Conservation (phyloP, 2,329 filamentous ascomycete genomes). For the Diplodia scrobiculata region DNA sequence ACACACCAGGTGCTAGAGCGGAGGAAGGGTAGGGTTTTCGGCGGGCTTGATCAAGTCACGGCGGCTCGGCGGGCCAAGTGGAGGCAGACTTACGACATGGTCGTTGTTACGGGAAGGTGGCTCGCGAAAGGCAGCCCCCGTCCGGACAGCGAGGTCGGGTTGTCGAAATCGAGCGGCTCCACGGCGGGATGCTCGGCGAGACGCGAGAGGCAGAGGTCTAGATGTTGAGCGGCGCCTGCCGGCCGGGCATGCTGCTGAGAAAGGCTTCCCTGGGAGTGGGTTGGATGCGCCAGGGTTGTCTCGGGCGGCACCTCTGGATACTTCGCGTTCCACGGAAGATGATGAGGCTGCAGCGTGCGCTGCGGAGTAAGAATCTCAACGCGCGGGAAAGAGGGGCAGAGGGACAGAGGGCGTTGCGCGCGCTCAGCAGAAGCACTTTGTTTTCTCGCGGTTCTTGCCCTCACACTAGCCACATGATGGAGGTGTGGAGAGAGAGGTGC, state of each 20-base stretch:
- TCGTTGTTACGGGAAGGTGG: conserved; percentile 14
- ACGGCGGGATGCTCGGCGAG: conserved; percentile 14
- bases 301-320: conserved; percentile 25
- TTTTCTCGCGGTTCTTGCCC: conserved; percentile 4
- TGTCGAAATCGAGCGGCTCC: conserved; percentile 9
- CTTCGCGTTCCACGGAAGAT: conserved; percentile 24
- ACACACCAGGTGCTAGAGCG: neutral
- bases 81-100: conserved; percentile 28
- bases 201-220: conserved; percentile 19
- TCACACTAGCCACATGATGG: conserved; percentile 21
- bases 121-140: conserved; percentile 3
- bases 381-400: conserved; percentile 14
- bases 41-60: conserved; percentile 8
- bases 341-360: conserved; percentile 27
- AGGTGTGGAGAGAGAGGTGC: conserved; percentile 3
- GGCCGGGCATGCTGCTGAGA: conserved; percentile 8
- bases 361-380: conserved; percentile 25
- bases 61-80: conserved; percentile 12
- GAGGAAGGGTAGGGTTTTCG: neutral
- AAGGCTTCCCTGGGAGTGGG: neutral
- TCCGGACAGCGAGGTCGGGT: conserved; percentile 13
- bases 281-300: conserved; percentile 7
- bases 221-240: conserved; percentile 20
- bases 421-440: conserved; percentile 15
- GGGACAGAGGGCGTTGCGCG: neutral